These are phyloP conservation scores for Eucalyptus caleyi DNA, from an alignment of 345 rosid genomes.

Conservation along the genomic window DNA sequence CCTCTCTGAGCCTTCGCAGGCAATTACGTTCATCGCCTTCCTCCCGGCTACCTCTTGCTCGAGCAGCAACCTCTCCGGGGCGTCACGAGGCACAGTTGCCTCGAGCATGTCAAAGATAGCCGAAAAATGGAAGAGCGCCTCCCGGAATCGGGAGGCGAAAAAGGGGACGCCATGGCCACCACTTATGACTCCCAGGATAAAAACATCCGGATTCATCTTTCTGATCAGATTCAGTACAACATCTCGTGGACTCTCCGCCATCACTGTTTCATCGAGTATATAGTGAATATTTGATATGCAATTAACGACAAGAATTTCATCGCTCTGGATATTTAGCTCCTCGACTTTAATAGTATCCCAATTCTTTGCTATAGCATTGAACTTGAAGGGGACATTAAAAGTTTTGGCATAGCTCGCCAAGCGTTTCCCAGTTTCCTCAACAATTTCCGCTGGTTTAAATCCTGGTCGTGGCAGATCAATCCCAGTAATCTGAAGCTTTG, in stretches of 20 bases:
- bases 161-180: not conserved
- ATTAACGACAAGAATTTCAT: not conserved
- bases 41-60: not conserved
- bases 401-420: not conserved
- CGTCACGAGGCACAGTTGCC: not conserved
- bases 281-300: not conserved
- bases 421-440: not conserved
- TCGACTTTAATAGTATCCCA: not conserved
- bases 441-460: not conserved
- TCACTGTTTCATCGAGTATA: not conserved
- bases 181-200: not conserved
- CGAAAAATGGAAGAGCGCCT: not conserved
- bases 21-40: not conserved
- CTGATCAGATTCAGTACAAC: not conserved
- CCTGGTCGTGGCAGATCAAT: not conserved
- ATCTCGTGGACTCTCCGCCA: not conserved
- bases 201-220: not conserved
- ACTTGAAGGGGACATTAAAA: not conserved
- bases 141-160: not conserved
- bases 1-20: not conserved
- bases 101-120: not conserved
- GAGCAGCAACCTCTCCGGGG: not conserved
- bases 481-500: not conserved
- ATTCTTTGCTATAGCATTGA: not conserved
- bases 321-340: not conserved